phyloP scores from a whole-genome alignment of 257 asterid species.

The Forsythia viridissima region DNA sequence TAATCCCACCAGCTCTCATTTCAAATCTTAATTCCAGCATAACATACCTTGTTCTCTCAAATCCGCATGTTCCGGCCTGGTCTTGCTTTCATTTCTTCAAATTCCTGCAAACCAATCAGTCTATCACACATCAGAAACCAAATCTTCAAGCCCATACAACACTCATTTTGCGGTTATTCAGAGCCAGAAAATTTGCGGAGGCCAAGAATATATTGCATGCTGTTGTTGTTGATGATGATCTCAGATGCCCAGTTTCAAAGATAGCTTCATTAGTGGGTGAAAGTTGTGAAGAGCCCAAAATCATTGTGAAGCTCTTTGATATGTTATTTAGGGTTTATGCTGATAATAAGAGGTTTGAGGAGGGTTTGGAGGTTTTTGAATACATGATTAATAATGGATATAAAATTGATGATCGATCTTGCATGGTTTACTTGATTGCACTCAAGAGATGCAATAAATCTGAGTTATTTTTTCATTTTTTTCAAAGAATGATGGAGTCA shows the following conservation, averaged over 20 bases:
- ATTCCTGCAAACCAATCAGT: constrained; percentile 37
- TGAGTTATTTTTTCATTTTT: constrained; percentile 50
- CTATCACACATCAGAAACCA: constrained; percentile 37
- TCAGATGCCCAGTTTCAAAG: constrained; percentile 43
- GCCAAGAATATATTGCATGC: constrained; percentile 54
- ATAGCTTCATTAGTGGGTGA: constrained; percentile 40
- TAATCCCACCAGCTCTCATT: constrained; percentile 37
- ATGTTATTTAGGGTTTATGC: constrained; percentile 58
- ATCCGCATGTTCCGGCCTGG: constrained; percentile 53
- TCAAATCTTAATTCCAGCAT: constrained; percentile 46
- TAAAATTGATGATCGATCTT: constrained; percentile 72
- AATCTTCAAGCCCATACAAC: constrained; percentile 56
- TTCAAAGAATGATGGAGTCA: constrained; percentile 66
- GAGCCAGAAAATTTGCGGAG: constrained; percentile 51
- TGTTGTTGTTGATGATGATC: constrained; percentile 48
- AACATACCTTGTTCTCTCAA: constrained; percentile 57
- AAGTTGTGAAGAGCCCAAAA: constrained; percentile 25
- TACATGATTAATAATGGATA: constrained; percentile 48
- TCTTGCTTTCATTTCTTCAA: constrained; percentile 66
- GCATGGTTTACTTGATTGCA: constrained; percentile 75
- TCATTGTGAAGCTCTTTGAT: constrained; percentile 35
- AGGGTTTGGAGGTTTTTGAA: constrained; percentile 49
- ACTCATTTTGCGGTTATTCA: constrained; percentile 59
- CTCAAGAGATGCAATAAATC: constrained; percentile 49
- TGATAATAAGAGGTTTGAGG: constrained; percentile 40